Conservation (phyloP, 257 asterid species). For the Cordia subcordata region DNA sequence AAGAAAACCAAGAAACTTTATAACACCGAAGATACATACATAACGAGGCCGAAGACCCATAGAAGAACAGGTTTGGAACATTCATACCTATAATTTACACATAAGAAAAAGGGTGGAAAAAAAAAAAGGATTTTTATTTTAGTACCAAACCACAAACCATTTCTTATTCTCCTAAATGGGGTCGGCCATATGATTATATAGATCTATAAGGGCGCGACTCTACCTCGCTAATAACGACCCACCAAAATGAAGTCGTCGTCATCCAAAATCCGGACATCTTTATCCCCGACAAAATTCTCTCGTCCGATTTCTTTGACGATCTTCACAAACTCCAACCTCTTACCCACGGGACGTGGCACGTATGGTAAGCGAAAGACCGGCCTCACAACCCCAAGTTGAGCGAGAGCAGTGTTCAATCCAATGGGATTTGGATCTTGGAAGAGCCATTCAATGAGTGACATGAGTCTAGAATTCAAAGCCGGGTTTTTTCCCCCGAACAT, state of each 20-base stretch:
- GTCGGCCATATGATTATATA: too few species aligned
- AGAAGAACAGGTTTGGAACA: too few species aligned
- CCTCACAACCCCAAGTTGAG: slow-evolving; percentile 87
- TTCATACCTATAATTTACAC: too few species aligned
- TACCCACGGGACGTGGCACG: slow-evolving; percentile 61
- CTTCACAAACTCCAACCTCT: slow-evolving; percentile 77
- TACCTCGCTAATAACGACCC: slow-evolving; percentile 71
- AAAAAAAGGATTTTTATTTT: too few species aligned
- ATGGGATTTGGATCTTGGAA: slow-evolving; percentile 74
- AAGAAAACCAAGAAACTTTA: too few species aligned
- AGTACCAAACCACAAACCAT: too few species aligned
- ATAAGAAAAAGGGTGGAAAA: too few species aligned
- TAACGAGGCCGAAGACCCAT: too few species aligned
- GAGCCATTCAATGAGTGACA: slow-evolving; percentile 66
- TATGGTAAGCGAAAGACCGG: slow-evolving; percentile 79
- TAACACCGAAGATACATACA: too few species aligned
- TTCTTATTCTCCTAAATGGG: too few species aligned
- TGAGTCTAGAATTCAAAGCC: slow-evolving; percentile 44
- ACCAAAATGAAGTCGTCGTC: slow-evolving; percentile 72
- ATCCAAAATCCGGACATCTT: slow-evolving; percentile 54
- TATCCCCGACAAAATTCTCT: slow-evolving; percentile 70
- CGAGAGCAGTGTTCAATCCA: slow-evolving; percentile 72
- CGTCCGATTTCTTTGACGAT: slow-evolving; percentile 71
- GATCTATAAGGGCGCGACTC: too few species aligned
- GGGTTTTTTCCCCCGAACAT: slow-evolving; percentile 66